Evolutionary conservation across 345 rosid genomes (phyloP).

Genomic region (Corymbia maculata): DNA sequence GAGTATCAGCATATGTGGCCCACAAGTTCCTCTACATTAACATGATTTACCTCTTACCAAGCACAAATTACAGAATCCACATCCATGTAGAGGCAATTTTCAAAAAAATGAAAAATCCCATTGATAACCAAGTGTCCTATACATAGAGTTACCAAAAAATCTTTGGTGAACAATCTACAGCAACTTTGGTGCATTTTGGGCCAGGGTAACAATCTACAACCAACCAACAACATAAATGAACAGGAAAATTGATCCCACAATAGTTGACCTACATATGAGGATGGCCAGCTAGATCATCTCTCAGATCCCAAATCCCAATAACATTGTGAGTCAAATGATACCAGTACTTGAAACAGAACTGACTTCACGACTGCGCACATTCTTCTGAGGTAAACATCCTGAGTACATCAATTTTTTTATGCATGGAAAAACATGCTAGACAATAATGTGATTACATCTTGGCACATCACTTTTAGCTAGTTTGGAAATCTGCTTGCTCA

Average conservation of each 20-base stretch:
- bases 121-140: background rate
- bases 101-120: background rate
- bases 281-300: background rate
- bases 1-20: background rate
- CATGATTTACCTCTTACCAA: background rate
- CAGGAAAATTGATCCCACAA: background rate
- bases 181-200: background rate
- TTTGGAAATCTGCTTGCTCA: background rate
- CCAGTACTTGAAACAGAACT: background rate
- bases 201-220: background rate
- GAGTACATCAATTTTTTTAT: background rate
- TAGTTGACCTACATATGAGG: background rate
- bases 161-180: background rate
- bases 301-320: background rate
- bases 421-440: background rate
- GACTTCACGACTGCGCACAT: background rate
- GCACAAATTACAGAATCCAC: background rate
- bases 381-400: background rate
- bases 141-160: background rate
- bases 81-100: background rate
- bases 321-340: background rate
- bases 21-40: background rate
- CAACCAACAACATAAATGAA: background rate
- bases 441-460: background rate
- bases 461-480: background rate